Conservation (phyloP, 1,284 basidiomycete species). For the Schizophyllum amplum region DNA sequence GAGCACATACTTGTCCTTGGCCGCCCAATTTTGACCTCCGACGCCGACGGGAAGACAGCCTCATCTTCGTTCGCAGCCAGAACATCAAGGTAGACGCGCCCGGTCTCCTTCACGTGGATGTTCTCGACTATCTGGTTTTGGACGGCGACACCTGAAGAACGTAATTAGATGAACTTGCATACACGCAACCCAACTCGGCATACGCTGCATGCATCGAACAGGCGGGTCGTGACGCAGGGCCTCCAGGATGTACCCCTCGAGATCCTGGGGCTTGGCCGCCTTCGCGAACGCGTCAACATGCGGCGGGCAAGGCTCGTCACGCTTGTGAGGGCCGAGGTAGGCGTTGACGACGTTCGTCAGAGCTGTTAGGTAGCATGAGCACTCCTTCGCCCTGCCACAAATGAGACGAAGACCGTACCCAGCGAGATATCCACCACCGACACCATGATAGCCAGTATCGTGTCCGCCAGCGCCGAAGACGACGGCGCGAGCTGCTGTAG, state of each 20-base stretch:
- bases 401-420: slow-evolving; percentile 28
- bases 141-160: slow-evolving; percentile 34
- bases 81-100: slow-evolving; percentile 55
- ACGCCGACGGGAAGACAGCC: too few relatives aligned
- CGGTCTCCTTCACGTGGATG: slow-evolving; percentile 33
- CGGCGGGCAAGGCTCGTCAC: slow-evolving; percentile 30
- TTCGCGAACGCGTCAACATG: slow-evolving; percentile 12
- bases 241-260: slow-evolving; percentile 54
- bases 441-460: slow-evolving; percentile 63
- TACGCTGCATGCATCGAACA: slow-evolving; percentile 45
- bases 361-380: slow-evolving; percentile 17
- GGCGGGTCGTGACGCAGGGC: slow-evolving; percentile 54
- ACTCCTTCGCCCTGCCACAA: not conserved
- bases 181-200: slow-evolving; percentile 14
- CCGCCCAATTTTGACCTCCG: too few relatives aligned
- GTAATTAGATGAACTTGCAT: not conserved
- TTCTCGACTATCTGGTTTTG: slow-evolving; percentile 35
- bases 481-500: slow-evolving; percentile 47
- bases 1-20: slow-evolving; percentile 43
- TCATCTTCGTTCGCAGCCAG: slow-evolving; percentile 37
- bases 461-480: slow-evolving; percentile 55
- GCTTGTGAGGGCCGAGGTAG: slow-evolving; percentile 39
- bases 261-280: slow-evolving; percentile 25
- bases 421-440: slow-evolving; percentile 64
- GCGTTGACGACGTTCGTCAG: slow-evolving; percentile 44